Conservation (phyloP, 345 rosid species). For the Populus euphratica region DNA sequence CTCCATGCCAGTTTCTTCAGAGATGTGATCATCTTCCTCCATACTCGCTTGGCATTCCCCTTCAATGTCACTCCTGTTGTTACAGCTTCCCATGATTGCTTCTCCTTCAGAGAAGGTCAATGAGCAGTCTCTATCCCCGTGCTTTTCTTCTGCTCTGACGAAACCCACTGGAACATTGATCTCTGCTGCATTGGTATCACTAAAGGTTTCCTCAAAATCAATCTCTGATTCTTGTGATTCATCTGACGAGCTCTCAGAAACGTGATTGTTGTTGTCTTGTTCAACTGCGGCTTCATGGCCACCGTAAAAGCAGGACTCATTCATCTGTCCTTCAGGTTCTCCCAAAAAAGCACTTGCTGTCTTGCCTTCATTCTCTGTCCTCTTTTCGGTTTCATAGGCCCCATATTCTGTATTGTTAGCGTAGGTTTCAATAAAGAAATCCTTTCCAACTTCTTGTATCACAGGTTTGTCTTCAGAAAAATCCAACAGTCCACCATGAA, state of each 20-base stretch:
- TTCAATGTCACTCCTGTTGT: slow-evolving; percentile 18
- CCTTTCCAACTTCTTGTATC: slow-evolving; percentile 19
- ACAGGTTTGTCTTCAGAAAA: slow-evolving; percentile 11
- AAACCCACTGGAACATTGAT: neutral
- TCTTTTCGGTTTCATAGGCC: slow-evolving; percentile 12
- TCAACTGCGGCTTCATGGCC: slow-evolving; percentile 14
- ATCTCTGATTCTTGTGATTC: slow-evolving; percentile 41
- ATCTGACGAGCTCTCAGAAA: slow-evolving; percentile 31
- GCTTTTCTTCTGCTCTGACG: slow-evolving; percentile 8
- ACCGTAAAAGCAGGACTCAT: neutral
- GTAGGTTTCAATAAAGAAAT: slow-evolving; percentile 45
- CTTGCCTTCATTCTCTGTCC: slow-evolving; percentile 6
- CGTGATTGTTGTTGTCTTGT: slow-evolving; percentile 19
- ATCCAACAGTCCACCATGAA: slow-evolving; percentile 4
- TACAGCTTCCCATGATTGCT: neutral
- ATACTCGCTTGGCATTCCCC: slow-evolving; percentile 14
- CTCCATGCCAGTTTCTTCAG: slow-evolving; percentile 44
- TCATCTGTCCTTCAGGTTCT: neutral
- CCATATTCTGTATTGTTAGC: slow-evolving; percentile 29
- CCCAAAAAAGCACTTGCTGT: neutral
- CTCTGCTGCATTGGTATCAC: neutral
- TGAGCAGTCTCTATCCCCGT: slow-evolving; percentile 10
- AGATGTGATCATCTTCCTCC: slow-evolving; percentile 18
- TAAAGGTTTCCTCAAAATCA: slow-evolving; percentile 24
- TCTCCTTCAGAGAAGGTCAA: slow-evolving; percentile 17